Evolutionary conservation across 306 rosid species (phyloP), one percentile per base, ranked within the genome.

Genomic region (Arachis stenosperma): DNA sequence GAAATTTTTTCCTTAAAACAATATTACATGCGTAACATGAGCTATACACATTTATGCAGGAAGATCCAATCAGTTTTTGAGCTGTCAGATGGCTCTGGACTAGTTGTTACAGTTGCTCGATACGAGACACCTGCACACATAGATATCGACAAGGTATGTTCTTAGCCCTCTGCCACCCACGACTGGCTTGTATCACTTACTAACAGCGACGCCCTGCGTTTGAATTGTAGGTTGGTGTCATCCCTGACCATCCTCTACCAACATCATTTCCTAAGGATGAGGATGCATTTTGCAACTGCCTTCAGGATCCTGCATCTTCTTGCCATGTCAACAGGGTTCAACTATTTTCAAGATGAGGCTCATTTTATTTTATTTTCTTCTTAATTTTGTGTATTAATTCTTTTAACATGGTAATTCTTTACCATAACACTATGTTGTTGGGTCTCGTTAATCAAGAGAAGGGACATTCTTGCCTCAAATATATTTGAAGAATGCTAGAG

Each of bases 71-170:
- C 98, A 6, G 96, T 93, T 72, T 93, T 91, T 70, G 85, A 88
- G 86, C 91, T 93, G 60, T 93, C 97, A 3, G 98, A 93, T 78
- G 97, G 98, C 69, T 93, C 97, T 1, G 98, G 98, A 75, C 76
- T 93, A 85, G 98, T 88, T 70, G 92, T 93, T 27, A 93, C 98
- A 0, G 96, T 90, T 56, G 98, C 98, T 74, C 97, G 98, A 43
- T 93, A 89, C 3, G 97, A 90, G 84, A 93, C 98, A 51, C 97
- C 98, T 56, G 90, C 89, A 9, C 98, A 89, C 84, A 90, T 83
- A 11, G 91, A 93, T 79, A 93, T 93, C 4, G 88, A 93, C 74
- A 90, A 93, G 97, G 98, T 90, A 62, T 76, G 68, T 36, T 62
- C 29, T 39, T 57, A 11, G 51, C 74, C 73, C 75, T 78, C n/a